phyloP scores from a whole-genome alignment of 2,329 filamentous ascomycete genomes.

The Colletotrichum somersetense region DNA sequence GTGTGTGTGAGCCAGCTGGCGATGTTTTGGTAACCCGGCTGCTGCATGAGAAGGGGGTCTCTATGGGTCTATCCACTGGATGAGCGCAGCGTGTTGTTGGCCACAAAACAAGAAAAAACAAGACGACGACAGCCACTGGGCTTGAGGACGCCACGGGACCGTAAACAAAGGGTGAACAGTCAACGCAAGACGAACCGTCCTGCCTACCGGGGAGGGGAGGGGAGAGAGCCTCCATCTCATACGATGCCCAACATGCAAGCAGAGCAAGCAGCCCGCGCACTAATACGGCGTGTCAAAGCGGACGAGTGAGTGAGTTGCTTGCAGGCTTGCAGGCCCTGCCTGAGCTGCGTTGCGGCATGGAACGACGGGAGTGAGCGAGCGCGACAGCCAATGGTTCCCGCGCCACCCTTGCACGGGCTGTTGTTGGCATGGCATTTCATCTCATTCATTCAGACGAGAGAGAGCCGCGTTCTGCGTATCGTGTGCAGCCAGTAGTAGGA shows the following conservation, averaged over 20 bases:
- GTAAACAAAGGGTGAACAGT: conserved; percentile 29
- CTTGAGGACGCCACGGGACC: conserved; percentile 18
- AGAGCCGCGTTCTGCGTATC: not conserved
- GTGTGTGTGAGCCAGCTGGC: conserved; percentile 32
- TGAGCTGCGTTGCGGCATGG: too few species aligned
- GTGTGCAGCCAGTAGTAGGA: not conserved
- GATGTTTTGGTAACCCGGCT: conserved; percentile 38
- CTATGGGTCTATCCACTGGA: conserved; percentile 25
- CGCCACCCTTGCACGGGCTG: conserved; percentile 33
- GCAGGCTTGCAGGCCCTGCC: too few species aligned
- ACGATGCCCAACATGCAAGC: conserved; percentile 22
- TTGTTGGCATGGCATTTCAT: conserved; percentile 35
- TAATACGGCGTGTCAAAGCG: conserved; percentile 17
- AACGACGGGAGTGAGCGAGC: conserved; percentile 6
- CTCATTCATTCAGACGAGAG: not conserved
- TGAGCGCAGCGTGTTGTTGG: conserved; percentile 37
- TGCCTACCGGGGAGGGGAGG: not conserved
- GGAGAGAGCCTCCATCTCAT: not conserved
- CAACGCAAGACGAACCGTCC: not conserved
- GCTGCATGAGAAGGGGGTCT: conserved; percentile 10
- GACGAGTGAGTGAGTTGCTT: conserved; percentile 16
- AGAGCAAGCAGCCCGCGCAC: not conserved
- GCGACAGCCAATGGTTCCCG: conserved; percentile 35
- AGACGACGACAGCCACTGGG: conserved; percentile 33
- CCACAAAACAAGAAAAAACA: conserved; percentile 32